Evolutionary conservation across 371 early-diverging fungal genomes (phyloP), one percentile per base, ranked within the genome.

Genomic region (Cokeromyces recurvatus): DNA sequence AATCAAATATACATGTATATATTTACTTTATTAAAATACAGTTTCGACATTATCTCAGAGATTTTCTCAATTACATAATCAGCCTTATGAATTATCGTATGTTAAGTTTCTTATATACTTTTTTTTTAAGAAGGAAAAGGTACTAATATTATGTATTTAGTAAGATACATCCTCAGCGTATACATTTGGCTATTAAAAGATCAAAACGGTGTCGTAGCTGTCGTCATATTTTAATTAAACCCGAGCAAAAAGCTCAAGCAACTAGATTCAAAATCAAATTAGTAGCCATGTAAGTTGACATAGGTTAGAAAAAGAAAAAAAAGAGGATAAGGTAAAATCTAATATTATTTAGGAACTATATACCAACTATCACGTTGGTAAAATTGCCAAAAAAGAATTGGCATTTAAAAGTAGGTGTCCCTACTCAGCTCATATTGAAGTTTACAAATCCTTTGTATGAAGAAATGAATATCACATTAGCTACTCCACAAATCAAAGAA

Each of bases 161-260:
- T 17, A 60, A 77, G n/a, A 64, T 84, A 15, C 74, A 74, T 23
- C 95, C 95, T n/a, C 88, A 88, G 56, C 84, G 94, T 15, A 83
- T 92, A 35, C 90, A 87, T 49, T 72, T 96, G 23, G 79, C 89
- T 16, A 90, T 89, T 51, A 93, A 93, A 59, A 80, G 86, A 32
- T 75, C 90, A 2, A 89, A 90, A 43, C 81, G 92, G 34, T 96
- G 96, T 55, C 79, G 89, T 16, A 65, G 77, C 4, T 96, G 96
- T 66, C 84, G 89, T 19, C 89, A 92, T 48, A 86, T 92, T 25
- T 63, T 96, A 17, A 86, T 92, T 52, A 92, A 91, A 58, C 95
- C 95, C 0, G 94, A 94, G 43, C 86, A 86, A 57, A 94, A 93
- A 55, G 91, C 94, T 0, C 90, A 91, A 51, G 76, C 83, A 14